Evolutionary conservation across 352 stramenopile species (phyloP).

Genomic region (Pythium myriotylum): DNA sequence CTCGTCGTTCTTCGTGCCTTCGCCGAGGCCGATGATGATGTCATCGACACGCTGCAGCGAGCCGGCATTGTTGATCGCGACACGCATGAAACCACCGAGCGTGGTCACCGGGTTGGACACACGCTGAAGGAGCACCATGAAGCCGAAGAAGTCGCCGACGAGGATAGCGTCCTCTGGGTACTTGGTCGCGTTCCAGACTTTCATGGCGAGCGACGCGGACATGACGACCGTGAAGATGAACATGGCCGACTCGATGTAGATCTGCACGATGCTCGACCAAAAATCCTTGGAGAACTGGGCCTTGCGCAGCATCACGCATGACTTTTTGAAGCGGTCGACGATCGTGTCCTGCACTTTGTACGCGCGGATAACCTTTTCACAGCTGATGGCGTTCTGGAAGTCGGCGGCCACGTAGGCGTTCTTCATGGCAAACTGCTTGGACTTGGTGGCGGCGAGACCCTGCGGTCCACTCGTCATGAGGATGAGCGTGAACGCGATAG

Average conservation of each 20-base stretch:
- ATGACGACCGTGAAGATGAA: slow-evolving; percentile 90
- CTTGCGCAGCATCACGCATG: slow-evolving; percentile 63
- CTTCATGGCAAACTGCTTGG: slow-evolving; percentile 85
- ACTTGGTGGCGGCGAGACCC: slow-evolving; percentile 77
- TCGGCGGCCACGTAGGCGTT: slow-evolving; percentile 88
- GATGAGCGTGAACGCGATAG: slow-evolving; percentile 80
- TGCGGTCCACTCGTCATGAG: slow-evolving; percentile 82
- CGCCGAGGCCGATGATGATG: slow-evolving; percentile 71
- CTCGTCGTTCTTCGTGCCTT: slow-evolving; percentile 21
- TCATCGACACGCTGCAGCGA: slow-evolving; percentile 88
- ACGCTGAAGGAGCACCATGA: slow-evolving; percentile 75
- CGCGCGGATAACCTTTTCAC: slow-evolving; percentile 86
- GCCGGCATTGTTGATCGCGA: slow-evolving; percentile 85
- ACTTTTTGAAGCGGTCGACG: slow-evolving; percentile 72
- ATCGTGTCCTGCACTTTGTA: slow-evolving; percentile 87
- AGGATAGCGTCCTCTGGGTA: slow-evolving; percentile 48
- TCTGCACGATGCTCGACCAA: slow-evolving; percentile 89
- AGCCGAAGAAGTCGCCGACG: slow-evolving; percentile 83
- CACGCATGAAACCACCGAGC: slow-evolving; percentile 88
- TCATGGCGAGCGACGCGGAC: slow-evolving; percentile 82
- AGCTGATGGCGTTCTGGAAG: slow-evolving; percentile 86
- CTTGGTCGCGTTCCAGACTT: slow-evolving; percentile 59
- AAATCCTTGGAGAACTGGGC: slow-evolving; percentile 90
- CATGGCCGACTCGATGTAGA: slow-evolving; percentile 90
- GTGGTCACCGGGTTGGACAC: slow-evolving; percentile 84